Evolutionary conservation across 1,284 basidiomycete species (phyloP), one percentile per base, ranked within the genome.

Genomic region (Pyrrhoderma noxium): DNA sequence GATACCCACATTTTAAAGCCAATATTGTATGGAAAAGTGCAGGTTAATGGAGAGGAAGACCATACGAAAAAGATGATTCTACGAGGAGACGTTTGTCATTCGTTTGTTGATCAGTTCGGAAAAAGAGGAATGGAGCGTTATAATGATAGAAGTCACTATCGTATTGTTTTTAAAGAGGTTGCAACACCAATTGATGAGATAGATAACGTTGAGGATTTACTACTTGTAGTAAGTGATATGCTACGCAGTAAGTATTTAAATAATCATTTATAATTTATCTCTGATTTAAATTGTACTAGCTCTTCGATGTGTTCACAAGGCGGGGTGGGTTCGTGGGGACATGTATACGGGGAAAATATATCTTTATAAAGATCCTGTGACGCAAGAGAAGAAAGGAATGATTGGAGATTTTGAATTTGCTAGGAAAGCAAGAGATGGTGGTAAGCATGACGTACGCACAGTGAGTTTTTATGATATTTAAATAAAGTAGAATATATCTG

Each of bases 391-490:
- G 5, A 14, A 21, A 1, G 47, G 47, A 8, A 19, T 49, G 16
- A 18, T 49, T 23, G 47, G 36, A 7, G 47, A 49, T 25, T 39
- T 49, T 14, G 47, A 49, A 40, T 49, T 39, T 40, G 47, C 47
- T 14, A 49, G 23, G 47, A 2, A 37, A n/a, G 22, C 14, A 18
- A n/a, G 25, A 9, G 19, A 3, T 18, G 46, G 16, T 27, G 43
- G 21, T 8, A 22, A 11, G 27, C 23, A 45, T 8, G n/a, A 45
- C 11, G 27, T 31, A 11, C 27, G 27, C 5, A 31, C 27, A 31
- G 27, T 31, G 11, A 5, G 27, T 11, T n/a, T n/a, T n/a, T 5
- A 31, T 31, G n/a, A n/a, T n/a, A n/a, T n/a, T n/a, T n/a, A n/a
- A n/a, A n/a, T n/a, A n/a, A n/a, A n/a, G n/a, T n/a, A n/a, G n/a